A percentile compares a stretch with the other conserved stretches of the same genome.
phyloP scores from a whole-genome alignment of 208 protist species.

The Trypanosoma cruzi region DNA sequence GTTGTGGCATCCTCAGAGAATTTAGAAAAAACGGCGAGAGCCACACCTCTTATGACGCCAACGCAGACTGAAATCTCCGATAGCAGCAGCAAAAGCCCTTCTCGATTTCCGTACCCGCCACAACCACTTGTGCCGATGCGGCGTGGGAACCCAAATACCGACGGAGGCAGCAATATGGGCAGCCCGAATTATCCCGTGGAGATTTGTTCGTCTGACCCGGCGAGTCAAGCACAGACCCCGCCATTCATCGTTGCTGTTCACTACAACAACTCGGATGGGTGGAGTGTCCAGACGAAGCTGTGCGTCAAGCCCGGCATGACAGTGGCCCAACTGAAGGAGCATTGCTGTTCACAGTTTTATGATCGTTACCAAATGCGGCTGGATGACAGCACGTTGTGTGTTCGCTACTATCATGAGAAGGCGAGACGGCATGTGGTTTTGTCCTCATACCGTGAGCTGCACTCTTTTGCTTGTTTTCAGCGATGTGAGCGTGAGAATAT shows the following conservation, averaged over 20 bases:
- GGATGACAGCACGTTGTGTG: conserved; percentile 5
- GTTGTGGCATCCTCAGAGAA: background rate
- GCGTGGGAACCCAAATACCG: background rate
- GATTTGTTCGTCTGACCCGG: background rate
- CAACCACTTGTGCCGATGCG: background rate
- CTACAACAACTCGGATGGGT: conserved; percentile 17
- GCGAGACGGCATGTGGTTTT: conserved; percentile 18
- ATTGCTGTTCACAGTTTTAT: conserved; percentile 19
- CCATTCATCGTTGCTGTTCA: conserved; percentile 31
- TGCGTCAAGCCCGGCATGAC: conserved; percentile 21
- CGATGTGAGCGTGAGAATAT: conserved; percentile 21
- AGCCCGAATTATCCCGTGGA: background rate
- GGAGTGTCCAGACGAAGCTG: conserved; percentile 26
- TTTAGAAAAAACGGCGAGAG: background rate
- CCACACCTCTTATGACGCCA: background rate
- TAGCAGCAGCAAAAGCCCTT: background rate
- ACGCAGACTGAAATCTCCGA: background rate
- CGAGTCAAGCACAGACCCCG: background rate
- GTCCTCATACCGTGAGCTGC: conserved; percentile 20
- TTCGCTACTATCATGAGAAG: conserved; percentile 13
- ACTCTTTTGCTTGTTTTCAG: conserved; percentile 27
- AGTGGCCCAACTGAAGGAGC: conserved; percentile 21
- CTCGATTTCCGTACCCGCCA: background rate
- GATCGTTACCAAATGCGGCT: conserved; percentile 12
- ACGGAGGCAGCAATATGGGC: background rate